These are phyloP conservation scores for Ceriops zippeliana DNA, from an alignment of 345 rosid species.

Conservation along the genomic window DNA sequence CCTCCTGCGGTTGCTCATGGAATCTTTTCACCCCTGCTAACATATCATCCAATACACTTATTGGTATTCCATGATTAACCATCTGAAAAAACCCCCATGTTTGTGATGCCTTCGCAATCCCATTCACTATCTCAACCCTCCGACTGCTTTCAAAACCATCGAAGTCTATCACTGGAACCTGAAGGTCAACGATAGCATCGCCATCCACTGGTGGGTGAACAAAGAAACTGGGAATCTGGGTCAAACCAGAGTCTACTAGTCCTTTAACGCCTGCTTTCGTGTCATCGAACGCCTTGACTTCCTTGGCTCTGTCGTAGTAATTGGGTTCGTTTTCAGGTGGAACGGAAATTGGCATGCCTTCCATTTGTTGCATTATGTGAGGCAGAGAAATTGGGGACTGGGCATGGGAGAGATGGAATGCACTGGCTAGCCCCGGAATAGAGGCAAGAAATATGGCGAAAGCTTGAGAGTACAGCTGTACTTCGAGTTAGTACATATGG, in stretches of 20 bases:
- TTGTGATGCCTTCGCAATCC: constrained; percentile 34
- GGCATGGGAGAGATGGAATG: too few species aligned
- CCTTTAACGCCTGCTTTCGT: constrained; percentile 41
- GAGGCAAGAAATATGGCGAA: too few species aligned
- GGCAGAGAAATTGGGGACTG: too few species aligned
- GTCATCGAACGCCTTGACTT: constrained; percentile 31
- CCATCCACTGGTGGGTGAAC: constrained; percentile 24
- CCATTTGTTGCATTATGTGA: neutral
- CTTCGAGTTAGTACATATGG: too few species aligned
- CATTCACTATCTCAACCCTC: constrained; percentile 16
- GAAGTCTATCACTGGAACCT: constrained; percentile 43
- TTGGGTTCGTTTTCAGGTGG: constrained; percentile 13
- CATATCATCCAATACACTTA: constrained; percentile 38
- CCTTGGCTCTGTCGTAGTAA: constrained; percentile 28
- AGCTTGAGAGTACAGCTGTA: too few species aligned
- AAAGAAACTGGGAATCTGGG: constrained; percentile 38
- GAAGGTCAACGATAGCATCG: neutral
- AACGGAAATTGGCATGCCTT: neutral
- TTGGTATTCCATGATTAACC: constrained; percentile 43
- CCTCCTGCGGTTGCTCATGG: constrained; percentile 42
- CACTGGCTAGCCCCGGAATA: too few species aligned
- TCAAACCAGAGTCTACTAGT: constrained; percentile 37
- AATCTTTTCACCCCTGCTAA: constrained; percentile 27
- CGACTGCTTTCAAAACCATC: constrained; percentile 21
- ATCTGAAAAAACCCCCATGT: constrained; percentile 52